Percentiles rank a stretch among this genome's conserved stretches.
phyloP scores from a whole-genome alignment of 345 rosid species.

The Salix koriyanagi region DNA sequence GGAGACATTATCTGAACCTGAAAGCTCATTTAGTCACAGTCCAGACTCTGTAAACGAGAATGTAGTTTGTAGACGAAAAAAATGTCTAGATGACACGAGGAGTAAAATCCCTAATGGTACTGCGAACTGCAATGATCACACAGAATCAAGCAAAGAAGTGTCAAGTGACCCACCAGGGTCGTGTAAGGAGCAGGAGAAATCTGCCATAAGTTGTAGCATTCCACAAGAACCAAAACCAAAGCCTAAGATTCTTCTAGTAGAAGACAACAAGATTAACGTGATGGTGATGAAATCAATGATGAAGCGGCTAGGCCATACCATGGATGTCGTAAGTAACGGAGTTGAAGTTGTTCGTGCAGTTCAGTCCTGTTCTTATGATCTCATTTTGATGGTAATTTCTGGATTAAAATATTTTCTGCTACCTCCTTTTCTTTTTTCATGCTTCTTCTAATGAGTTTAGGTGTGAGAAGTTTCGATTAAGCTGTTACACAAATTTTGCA shows the following conservation, averaged over 20 bases:
- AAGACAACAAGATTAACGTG: constrained; percentile 87
- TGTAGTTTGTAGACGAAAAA: too few relatives aligned
- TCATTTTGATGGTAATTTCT: constrained; percentile 67
- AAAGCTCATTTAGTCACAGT: constrained; percentile 39
- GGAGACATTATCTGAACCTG: constrained; percentile 47
- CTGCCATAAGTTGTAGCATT: constrained; percentile 19
- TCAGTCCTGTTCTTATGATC: constrained; percentile 50
- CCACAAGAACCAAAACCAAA: constrained; percentile 31
- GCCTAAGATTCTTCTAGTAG: constrained; percentile 92
- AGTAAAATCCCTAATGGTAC: constrained; percentile 8
- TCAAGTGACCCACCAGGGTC: constrained; percentile 28
- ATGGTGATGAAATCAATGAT: constrained; percentile 84
- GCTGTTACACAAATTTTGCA: constrained; percentile 22
- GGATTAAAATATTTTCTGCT: not conserved
- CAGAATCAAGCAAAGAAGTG: constrained; percentile 35
- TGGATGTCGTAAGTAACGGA: constrained; percentile 79
- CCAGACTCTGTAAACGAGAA: constrained; percentile 28
- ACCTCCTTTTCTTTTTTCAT: not conserved
- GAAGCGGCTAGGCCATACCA: constrained; percentile 71
- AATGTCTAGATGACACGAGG: constrained; percentile 13
- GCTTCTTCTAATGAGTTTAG: not conserved
- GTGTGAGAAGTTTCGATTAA: too few relatives aligned
- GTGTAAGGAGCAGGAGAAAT: constrained; percentile 35
- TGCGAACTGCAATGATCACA: constrained; percentile 20
- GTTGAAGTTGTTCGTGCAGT: constrained; percentile 74